These are phyloP conservation scores for Penicillium alfredii DNA, from an alignment of 495 filamentous ascomycete species.

Conservation along the genomic window DNA sequence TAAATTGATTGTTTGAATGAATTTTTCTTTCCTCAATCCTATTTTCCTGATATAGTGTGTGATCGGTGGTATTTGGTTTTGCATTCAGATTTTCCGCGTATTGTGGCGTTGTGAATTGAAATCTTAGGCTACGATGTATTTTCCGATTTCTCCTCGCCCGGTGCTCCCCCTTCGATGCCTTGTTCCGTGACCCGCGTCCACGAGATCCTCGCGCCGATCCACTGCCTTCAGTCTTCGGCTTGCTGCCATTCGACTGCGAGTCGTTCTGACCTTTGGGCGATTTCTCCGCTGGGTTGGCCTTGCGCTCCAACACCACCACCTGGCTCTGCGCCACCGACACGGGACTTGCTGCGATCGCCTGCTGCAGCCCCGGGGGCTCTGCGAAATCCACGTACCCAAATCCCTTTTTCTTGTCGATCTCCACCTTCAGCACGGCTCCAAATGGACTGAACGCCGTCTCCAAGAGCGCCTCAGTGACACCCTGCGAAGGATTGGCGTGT, in stretches of 20 bases:
- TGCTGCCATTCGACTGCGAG: conserved; percentile 12
- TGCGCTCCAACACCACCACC: conserved; percentile 79
- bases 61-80: no score
- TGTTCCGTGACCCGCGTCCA: conserved; percentile 29
- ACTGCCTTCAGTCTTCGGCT: conserved; percentile 5
- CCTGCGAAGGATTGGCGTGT: conserved; percentile 86
- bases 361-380: conserved; percentile 60
- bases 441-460: conserved; percentile 64
- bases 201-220: conserved; percentile 34
- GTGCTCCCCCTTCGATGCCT: conserved; percentile 22
- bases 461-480: conserved; percentile 74
- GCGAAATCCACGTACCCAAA: conserved; percentile 88
- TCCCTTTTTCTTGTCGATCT: conserved; percentile 89
- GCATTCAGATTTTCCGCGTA: no score
- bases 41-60: no score
- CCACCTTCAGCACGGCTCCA: conserved; percentile 67
- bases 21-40: no score
- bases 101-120: no score
- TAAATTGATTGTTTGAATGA: no score
- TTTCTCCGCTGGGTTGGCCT: conserved; percentile 45
- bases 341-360: conserved; percentile 75
- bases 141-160: background rate
- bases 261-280: conserved; percentile 39
- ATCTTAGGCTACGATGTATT: no score
- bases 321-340: conserved; percentile 75